phyloP scores from a whole-genome alignment of 2,329 filamentous ascomycete genomes.

The Colletotrichum sidae region DNA sequence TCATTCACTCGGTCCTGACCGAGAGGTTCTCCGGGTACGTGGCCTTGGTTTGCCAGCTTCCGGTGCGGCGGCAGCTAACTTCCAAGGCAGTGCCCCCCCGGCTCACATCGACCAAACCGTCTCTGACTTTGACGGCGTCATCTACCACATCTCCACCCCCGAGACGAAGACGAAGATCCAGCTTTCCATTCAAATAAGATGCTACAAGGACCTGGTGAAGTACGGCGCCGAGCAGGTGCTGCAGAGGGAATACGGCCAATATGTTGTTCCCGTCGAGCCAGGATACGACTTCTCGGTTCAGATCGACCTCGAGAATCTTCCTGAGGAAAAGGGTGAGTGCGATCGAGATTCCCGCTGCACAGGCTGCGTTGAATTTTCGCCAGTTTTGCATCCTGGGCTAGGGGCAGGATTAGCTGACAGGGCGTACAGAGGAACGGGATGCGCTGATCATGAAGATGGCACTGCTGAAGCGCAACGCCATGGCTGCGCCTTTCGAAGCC shows the following conservation, averaged over 20 bases:
- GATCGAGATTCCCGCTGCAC: neutral
- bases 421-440: conserved; percentile 77
- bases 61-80: conserved; percentile 47
- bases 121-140: conserved; percentile 98
- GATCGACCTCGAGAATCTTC: conserved; percentile 89
- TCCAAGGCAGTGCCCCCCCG: conserved; percentile 76
- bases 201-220: conserved; percentile 89
- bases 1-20: conserved; percentile 95
- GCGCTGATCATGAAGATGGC: conserved; percentile 89
- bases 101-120: conserved; percentile 96
- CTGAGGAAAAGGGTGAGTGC: conserved; percentile 76
- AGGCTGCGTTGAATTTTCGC: too few relatives aligned
- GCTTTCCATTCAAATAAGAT: conserved; percentile 94
- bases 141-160: conserved; percentile 97
- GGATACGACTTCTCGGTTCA: conserved; percentile 97
- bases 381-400: too few relatives aligned
- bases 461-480: conserved; percentile 95
- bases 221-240: conserved; percentile 95
- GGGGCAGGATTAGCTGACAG: conserved; percentile 13
- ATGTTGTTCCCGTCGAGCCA: conserved; percentile 86
- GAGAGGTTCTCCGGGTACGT: conserved; percentile 91
- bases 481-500: conserved; percentile 98
- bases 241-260: conserved; percentile 92
- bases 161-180: conserved; percentile 94
- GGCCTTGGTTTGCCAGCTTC: conserved; percentile 18